Evolutionary conservation across 1,284 basidiomycete species (phyloP).

Genomic region (Schizopora paradoxa): DNA sequence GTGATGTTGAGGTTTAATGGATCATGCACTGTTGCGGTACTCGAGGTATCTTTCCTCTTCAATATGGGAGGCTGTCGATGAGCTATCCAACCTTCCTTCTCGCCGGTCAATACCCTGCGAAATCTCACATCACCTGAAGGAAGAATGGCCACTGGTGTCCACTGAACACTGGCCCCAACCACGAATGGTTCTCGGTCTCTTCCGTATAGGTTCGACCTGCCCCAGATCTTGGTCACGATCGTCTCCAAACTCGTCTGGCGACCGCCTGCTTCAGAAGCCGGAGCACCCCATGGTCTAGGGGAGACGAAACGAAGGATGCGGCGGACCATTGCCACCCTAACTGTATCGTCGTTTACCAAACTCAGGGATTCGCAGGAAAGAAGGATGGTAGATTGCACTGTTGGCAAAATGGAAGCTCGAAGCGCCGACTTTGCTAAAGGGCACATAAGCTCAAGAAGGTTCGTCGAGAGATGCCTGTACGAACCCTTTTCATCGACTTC

Average conservation of each 20-base stretch:
- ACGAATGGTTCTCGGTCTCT: slow-evolving; percentile 29
- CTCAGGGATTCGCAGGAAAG: slow-evolving; percentile 35
- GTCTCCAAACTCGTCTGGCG: slow-evolving; percentile 38
- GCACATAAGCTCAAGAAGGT: too few species aligned
- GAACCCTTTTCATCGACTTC: slow-evolving; percentile 8
- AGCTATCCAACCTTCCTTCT: slow-evolving; percentile 20
- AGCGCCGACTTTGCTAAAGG: too few species aligned
- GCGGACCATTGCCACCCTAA: slow-evolving; percentile 45
- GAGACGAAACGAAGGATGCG: slow-evolving; percentile 66
- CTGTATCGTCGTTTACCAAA: slow-evolving; percentile 30
- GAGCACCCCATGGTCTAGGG: slow-evolving; percentile 67
- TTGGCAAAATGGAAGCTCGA: too few species aligned
- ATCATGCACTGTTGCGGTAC: neutral
- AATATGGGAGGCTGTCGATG: slow-evolving; percentile 21
- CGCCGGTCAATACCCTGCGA: neutral
- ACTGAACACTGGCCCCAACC: slow-evolving; percentile 57
- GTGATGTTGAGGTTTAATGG: slow-evolving; percentile 17
- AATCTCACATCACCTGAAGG: slow-evolving; percentile 12
- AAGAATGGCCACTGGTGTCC: slow-evolving; percentile 42
- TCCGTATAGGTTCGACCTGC: too few species aligned
- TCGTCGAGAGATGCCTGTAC: too few species aligned
- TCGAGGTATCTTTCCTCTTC: neutral
- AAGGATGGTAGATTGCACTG: slow-evolving; percentile 48
- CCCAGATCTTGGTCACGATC: slow-evolving; percentile 36
- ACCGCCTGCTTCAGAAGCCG: slow-evolving; percentile 52